Percentiles rank a stretch among this genome's conserved stretches.
Conservation (phyloP, 139 green algal genomes). For the Coelastrella sp. region DNA sequence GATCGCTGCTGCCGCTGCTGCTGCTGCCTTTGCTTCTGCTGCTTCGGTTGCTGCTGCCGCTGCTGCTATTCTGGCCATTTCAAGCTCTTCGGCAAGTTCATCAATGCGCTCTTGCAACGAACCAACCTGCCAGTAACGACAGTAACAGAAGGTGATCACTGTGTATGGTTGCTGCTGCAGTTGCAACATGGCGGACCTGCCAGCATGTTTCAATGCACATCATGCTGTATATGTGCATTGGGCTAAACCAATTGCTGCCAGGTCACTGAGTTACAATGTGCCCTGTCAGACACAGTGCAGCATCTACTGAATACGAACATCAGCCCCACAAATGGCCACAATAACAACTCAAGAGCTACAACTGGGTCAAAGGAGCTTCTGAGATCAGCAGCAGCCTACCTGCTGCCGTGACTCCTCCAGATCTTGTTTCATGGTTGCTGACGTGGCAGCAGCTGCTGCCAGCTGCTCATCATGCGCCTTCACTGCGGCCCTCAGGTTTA, state of each 20-base stretch:
- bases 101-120: slow-evolving; percentile 13
- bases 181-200: too few relatives aligned
- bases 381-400: background rate
- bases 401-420: slow-evolving; percentile 29
- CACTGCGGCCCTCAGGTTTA: background rate
- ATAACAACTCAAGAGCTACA: too few relatives aligned
- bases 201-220: too few relatives aligned
- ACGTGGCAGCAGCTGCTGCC: background rate
- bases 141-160: too few relatives aligned
- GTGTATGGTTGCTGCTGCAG: too few relatives aligned
- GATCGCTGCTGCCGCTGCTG: background rate
- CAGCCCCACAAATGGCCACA: too few relatives aligned
- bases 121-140: background rate
- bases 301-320: too few relatives aligned
- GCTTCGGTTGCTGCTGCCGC: background rate
- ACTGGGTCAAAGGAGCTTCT: too few relatives aligned
- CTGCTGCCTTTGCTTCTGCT: background rate
- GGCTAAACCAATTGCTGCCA: too few relatives aligned
- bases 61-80: slow-evolving; percentile 3
- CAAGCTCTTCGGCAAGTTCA: slow-evolving; percentile 22
- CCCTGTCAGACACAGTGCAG: too few relatives aligned
- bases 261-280: too few relatives aligned
- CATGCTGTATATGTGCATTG: too few relatives aligned
- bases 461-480: slow-evolving; percentile 11
- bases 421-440: background rate